phyloP scores from a whole-genome alignment of 1,284 basidiomycete species.

The Malassezia vespertilionis region DNA sequence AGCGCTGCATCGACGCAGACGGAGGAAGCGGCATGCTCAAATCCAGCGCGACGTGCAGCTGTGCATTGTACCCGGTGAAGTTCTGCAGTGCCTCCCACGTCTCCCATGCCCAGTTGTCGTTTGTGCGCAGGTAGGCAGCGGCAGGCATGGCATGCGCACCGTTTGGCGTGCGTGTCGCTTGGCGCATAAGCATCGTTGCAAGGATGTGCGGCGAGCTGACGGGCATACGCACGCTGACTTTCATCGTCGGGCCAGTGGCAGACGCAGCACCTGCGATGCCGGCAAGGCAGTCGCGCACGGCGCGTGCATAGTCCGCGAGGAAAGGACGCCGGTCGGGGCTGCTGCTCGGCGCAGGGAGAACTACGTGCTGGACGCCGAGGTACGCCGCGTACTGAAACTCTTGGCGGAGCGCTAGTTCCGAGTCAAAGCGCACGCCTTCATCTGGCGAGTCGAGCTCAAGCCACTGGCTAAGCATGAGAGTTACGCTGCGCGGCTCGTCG shows the following conservation, averaged over 20 bases:
- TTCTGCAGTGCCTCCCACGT: constrained; percentile 91
- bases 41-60: constrained; percentile 70
- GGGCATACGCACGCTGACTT: constrained; percentile 34
- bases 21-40: constrained; percentile 63
- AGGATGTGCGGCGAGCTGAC: constrained; percentile 33
- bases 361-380: constrained; percentile 68
- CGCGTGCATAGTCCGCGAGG: constrained; percentile 82
- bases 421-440: constrained; percentile 88
- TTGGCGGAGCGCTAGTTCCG: constrained; percentile 85
- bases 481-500: constrained; percentile 70
- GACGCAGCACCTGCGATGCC: constrained; percentile 30
- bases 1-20: constrained; percentile 60
- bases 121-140: constrained; percentile 68
- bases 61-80: constrained; percentile 72
- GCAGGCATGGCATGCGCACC: constrained; percentile 34
- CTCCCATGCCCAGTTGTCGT: constrained; percentile 60
- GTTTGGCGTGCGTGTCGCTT: constrained; percentile 19
- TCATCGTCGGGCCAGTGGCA: constrained; percentile 28
- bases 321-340: constrained; percentile 54
- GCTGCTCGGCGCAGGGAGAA: constrained; percentile 82
- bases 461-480: constrained; percentile 79
- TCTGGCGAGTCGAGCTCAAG: constrained; percentile 84
- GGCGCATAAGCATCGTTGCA: constrained; percentile 25
- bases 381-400: constrained; percentile 88
- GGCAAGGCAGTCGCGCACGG: constrained; percentile 51